A percentile compares a stretch with the other conserved stretches of the same genome.
Evolutionary conservation across 2,329 filamentous ascomycete genomes (phyloP).

Genomic region (Dactylonectria macrodidyma): DNA sequence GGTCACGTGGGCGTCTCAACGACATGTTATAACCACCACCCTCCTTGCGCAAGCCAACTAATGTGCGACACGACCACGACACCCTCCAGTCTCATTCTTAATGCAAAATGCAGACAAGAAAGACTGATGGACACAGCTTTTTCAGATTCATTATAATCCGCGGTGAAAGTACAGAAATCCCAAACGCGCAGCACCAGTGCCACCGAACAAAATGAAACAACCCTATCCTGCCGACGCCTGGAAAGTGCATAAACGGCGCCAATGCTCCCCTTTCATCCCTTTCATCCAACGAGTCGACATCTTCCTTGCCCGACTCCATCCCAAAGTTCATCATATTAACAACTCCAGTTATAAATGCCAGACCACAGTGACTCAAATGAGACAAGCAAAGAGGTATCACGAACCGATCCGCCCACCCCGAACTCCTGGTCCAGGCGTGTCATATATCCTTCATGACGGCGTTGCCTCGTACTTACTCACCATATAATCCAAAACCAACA

Average conservation of each 20-base stretch:
- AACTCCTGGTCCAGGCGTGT: constrained; percentile 49
- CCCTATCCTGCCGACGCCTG: constrained; percentile 46
- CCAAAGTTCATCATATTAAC: constrained; percentile 44
- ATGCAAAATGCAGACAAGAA: not conserved
- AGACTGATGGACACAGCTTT: constrained; percentile 21
- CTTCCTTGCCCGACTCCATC: constrained; percentile 44
- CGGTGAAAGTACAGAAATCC: constrained; percentile 43
- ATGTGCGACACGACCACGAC: not conserved
- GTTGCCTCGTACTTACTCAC: constrained; percentile 41
- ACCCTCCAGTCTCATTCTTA: not conserved
- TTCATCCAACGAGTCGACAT: constrained; percentile 39
- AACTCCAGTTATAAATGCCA: constrained; percentile 40
- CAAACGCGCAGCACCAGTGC: constrained; percentile 42
- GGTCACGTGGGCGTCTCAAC: constrained; percentile 38
- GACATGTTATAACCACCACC: not conserved
- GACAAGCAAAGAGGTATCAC: constrained; percentile 45
- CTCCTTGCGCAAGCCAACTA: not conserved
- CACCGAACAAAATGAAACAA: constrained; percentile 36
- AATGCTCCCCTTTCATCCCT: constrained; percentile 39
- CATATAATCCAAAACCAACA: constrained; percentile 21
- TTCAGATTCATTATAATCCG: constrained; percentile 46
- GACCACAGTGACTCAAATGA: constrained; percentile 37
- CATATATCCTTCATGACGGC: constrained; percentile 36
- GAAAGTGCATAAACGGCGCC: constrained; percentile 49
- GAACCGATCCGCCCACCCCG: constrained; percentile 39